A percentile compares a stretch with the other conserved stretches of the same genome.
phyloP scores from a whole-genome alignment of 352 stramenopile species.

The Globisporangium canariense region DNA sequence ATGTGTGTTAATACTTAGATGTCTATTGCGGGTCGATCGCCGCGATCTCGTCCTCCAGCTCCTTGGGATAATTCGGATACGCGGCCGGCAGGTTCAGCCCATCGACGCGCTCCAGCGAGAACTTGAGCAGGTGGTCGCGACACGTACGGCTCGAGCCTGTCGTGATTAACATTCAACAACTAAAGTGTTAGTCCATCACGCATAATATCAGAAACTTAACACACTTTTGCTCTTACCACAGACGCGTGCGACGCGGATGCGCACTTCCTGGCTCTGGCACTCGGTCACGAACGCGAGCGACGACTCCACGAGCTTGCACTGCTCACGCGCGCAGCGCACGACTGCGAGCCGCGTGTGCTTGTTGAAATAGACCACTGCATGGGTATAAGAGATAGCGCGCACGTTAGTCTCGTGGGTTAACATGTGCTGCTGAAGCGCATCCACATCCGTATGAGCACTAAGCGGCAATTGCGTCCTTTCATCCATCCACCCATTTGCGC shows the following conservation, averaged over 20 bases:
- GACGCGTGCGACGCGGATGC: slow-evolving; percentile 56
- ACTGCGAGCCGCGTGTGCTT: slow-evolving; percentile 45
- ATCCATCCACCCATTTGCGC: neutral
- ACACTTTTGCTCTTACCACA: slow-evolving; percentile 41
- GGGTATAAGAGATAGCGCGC: neutral
- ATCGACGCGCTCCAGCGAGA: slow-evolving; percentile 49
- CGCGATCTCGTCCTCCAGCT: slow-evolving; percentile 50
- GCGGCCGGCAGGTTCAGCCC: slow-evolving; percentile 28
- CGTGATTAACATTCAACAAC: neutral
- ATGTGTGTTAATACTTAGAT: slow-evolving; percentile 2
- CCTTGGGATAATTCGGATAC: slow-evolving; percentile 39
- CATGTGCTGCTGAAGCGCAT: neutral
- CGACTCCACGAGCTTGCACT: slow-evolving; percentile 71
- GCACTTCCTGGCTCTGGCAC: slow-evolving; percentile 53
- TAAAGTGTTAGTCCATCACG: slow-evolving; percentile 1
- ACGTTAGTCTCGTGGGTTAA: neutral
- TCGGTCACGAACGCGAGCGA: slow-evolving; percentile 73
- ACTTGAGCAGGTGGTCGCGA: slow-evolving; percentile 43
- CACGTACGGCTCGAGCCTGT: slow-evolving; percentile 55
- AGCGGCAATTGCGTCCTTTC: neutral
- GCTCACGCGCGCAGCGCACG: slow-evolving; percentile 62
- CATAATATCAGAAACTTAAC: neutral
- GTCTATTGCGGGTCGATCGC: slow-evolving; percentile 43
- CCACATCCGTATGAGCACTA: neutral
- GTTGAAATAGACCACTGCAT: slow-evolving; percentile 64